These are phyloP conservation scores for Piromyces finnis DNA, from an alignment of 192 early-diverging fungal species.

Conservation along the genomic window DNA sequence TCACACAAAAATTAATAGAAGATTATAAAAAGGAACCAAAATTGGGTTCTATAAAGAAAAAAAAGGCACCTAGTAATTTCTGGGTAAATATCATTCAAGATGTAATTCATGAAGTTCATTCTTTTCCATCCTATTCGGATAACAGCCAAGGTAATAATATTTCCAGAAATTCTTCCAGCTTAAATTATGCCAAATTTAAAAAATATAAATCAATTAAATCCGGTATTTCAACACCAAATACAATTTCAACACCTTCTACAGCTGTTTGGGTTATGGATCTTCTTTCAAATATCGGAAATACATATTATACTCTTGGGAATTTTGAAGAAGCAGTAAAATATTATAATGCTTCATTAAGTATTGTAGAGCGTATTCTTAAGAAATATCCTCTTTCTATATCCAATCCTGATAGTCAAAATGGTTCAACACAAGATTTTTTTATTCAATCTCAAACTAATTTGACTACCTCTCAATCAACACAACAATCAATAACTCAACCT, in stretches of 20 bases:
- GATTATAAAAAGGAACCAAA: neutral
- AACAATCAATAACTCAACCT: neutral
- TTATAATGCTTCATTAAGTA: neutral
- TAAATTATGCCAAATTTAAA: neutral
- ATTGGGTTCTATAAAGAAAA: neutral
- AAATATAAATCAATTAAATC: neutral
- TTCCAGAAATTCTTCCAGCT: neutral
- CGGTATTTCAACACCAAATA: neutral
- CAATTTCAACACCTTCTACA: neutral
- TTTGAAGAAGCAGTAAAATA: neutral
- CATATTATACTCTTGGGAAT: neutral
- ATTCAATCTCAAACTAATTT: neutral
- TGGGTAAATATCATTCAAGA: neutral
- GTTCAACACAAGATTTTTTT: neutral
- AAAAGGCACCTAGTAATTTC: neutral
- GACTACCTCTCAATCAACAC: neutral
- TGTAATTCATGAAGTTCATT: neutral
- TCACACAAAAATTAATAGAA: neutral
- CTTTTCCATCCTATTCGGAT: neutral
- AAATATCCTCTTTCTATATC: neutral
- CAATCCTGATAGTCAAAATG: neutral
- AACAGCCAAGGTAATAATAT: neutral
- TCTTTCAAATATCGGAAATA: neutral
- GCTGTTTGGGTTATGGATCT: neutral
- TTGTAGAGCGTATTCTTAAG: neutral